phyloP scores from a whole-genome alignment of 805 yeast genomes.

The Isabelozyma gotoi region DNA sequence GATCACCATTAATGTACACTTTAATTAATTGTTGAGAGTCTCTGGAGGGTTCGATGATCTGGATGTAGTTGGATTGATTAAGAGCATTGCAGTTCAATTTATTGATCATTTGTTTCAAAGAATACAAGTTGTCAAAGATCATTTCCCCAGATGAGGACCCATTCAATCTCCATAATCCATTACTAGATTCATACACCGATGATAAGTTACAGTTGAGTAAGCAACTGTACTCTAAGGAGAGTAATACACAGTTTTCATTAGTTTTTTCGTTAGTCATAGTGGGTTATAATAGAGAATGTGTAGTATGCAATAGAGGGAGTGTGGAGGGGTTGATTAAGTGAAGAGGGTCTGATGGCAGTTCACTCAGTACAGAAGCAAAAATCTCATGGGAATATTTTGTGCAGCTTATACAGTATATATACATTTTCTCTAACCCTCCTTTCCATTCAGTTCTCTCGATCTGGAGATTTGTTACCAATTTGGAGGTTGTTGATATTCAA shows the following conservation, averaged over 20 bases:
- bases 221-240: constrained; percentile 28
- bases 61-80: constrained; percentile 6
- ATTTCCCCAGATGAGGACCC: constrained; percentile 1
- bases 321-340: constrained; percentile 1
- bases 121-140: constrained; percentile 28
- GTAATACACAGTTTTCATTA: constrained; percentile 15
- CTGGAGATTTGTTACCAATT: background rate
- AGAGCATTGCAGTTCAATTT: constrained; percentile 12
- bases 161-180: constrained; percentile 33
- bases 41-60: constrained; percentile 32
- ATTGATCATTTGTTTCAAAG: constrained; percentile 13
- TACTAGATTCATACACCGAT: constrained; percentile 25
- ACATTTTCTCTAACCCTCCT: no score
- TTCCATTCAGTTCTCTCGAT: no score
- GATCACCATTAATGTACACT: constrained; percentile 34
- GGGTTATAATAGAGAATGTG: constrained; percentile 4
- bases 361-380: background rate
- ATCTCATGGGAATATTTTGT: background rate
- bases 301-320: background rate
- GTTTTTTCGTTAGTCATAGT: constrained; percentile 2
- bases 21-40: constrained; percentile 33
- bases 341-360: background rate
- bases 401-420: constrained; percentile 1
- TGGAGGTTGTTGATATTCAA: background rate
- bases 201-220: constrained; percentile 15